Conservation (phyloP, 768 basidiomycete species). For the Amanita subjunquillea region DNA sequence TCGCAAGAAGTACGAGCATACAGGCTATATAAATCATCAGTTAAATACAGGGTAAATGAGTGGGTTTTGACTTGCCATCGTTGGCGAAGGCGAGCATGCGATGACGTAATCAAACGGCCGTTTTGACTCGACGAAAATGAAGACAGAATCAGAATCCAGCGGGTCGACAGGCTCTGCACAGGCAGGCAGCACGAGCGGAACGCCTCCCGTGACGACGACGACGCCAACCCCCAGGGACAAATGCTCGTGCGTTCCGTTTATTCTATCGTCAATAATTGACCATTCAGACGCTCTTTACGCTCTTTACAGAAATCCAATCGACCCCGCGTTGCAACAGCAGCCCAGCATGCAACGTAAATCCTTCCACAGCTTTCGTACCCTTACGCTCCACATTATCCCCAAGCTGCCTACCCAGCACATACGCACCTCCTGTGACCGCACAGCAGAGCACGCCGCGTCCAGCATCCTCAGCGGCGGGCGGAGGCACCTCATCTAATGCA, state of each 20-base stretch:
- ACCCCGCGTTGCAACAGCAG: slow-evolving; percentile 60
- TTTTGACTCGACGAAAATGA: slow-evolving; percentile 19
- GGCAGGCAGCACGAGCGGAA: neutral
- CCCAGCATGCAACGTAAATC: slow-evolving; percentile 34
- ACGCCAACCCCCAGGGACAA: slow-evolving; percentile 20
- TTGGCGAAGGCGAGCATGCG: neutral
- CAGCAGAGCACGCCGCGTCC: slow-evolving; percentile 10
- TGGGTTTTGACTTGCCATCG: slow-evolving; percentile 3
- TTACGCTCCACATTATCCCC: slow-evolving; percentile 24
- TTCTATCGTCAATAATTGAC: no score
- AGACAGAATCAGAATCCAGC: slow-evolving; percentile 26
- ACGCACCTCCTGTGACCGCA: slow-evolving; percentile 22
- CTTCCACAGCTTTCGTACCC: slow-evolving; percentile 8
- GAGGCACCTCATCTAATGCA: slow-evolving; percentile 10
- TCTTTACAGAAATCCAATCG: slow-evolving; percentile 51
- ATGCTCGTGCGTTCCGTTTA: slow-evolving; percentile 17
- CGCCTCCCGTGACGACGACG: slow-evolving; percentile 10
- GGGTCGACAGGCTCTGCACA: slow-evolving; percentile 5
- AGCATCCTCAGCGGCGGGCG: slow-evolving; percentile 9
- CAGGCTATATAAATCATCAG: slow-evolving; percentile 23
- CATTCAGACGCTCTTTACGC: neutral
- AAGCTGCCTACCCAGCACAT: slow-evolving; percentile 31
- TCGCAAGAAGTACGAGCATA: slow-evolving; percentile 54
- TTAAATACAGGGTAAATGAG: neutral
- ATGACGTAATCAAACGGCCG: slow-evolving; percentile 1